These are phyloP conservation scores for Rhizopogon salebrosus DNA, from an alignment of 768 basidiomycete species.

Conservation along the genomic window DNA sequence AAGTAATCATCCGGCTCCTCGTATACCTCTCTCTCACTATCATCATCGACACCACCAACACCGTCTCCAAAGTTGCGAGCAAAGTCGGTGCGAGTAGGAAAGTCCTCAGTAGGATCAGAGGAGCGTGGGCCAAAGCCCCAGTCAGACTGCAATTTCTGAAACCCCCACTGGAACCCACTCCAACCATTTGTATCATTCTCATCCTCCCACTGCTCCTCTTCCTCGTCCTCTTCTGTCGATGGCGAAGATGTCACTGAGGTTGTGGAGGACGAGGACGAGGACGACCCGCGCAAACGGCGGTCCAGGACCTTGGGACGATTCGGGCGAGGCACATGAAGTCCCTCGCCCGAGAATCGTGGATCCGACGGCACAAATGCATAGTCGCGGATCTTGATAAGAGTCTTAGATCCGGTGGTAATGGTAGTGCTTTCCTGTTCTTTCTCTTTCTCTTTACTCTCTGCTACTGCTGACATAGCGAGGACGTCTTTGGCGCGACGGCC, in stretches of 20 bases:
- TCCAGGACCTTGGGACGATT: conserved; percentile 29
- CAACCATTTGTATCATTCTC: conserved; percentile 27
- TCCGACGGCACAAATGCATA: conserved; percentile 40
- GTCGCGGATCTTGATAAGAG: conserved; percentile 43
- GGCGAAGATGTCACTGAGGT: conserved; percentile 16
- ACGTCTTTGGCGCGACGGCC: conserved; percentile 13
- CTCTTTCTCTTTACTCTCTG: conserved; percentile 6
- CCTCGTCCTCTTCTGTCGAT: conserved; percentile 15
- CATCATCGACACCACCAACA: conserved; percentile 23
- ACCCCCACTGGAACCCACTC: conserved; percentile 37
- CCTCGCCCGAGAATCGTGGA: conserved; percentile 38
- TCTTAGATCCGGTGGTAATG: background rate
- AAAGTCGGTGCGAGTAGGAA: conserved; percentile 40
- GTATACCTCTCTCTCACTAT: conserved; percentile 15
- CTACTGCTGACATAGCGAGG: conserved; percentile 11
- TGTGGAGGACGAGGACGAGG: conserved; percentile 18
- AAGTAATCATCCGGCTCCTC: conserved; percentile 30
- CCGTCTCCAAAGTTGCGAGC: conserved; percentile 41
- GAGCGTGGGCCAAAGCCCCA: conserved; percentile 27
- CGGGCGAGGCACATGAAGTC: conserved; percentile 34
- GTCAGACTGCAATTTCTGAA: conserved; percentile 31
- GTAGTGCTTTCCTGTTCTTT: background rate
- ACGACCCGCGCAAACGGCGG: conserved; percentile 25
- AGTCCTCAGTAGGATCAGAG: conserved; percentile 4
- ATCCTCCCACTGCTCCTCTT: conserved; percentile 16